Evolutionary conservation across 495 filamentous ascomycete genomes (phyloP).

Genomic region (Penicillium desertorum): DNA sequence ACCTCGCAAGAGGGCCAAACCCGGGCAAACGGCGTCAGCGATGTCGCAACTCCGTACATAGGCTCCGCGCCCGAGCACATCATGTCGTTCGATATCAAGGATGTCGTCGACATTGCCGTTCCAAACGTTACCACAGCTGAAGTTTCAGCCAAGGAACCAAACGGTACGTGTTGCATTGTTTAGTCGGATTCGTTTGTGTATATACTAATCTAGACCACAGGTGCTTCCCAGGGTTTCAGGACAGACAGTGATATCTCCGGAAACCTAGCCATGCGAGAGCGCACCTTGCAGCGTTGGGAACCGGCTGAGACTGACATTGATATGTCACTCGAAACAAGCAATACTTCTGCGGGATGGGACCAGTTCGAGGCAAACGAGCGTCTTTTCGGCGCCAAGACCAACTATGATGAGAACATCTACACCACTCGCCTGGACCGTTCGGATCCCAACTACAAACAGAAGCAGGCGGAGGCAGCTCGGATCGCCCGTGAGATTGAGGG

Average conservation of each 20-base stretch:
- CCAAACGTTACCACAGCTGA: constrained; percentile 54
- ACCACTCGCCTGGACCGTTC: constrained; percentile 84
- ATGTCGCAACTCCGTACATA: constrained; percentile 53
- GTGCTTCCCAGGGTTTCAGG: constrained; percentile 62
- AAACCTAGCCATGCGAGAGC: constrained; percentile 64
- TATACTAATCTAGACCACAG: constrained; percentile 29
- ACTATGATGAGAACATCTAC: constrained; percentile 92
- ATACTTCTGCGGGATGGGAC: constrained; percentile 67
- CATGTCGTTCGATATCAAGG: constrained; percentile 79
- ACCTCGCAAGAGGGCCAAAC: constrained; percentile 47
- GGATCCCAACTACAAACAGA: constrained; percentile 75
- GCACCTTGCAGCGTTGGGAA: constrained; percentile 82
- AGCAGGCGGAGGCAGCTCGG: constrained; percentile 71
- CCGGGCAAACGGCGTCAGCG: constrained; percentile 57
- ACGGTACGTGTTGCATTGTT: constrained; percentile 55
- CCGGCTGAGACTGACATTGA: constrained; percentile 62
- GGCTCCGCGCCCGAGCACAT: constrained; percentile 62
- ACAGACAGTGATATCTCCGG: constrained; percentile 90
- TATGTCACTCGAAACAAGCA: constrained; percentile 63
- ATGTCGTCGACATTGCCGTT: constrained; percentile 66
- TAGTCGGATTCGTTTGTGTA: neutral
- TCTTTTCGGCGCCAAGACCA: constrained; percentile 79
- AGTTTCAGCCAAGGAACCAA: constrained; percentile 56
- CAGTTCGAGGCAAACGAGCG: constrained; percentile 90
- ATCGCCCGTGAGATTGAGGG: constrained; percentile 90